Evolutionary conservation across 1,284 basidiomycete genomes (phyloP).

Genomic region (Fomitiporia mediterranea): DNA sequence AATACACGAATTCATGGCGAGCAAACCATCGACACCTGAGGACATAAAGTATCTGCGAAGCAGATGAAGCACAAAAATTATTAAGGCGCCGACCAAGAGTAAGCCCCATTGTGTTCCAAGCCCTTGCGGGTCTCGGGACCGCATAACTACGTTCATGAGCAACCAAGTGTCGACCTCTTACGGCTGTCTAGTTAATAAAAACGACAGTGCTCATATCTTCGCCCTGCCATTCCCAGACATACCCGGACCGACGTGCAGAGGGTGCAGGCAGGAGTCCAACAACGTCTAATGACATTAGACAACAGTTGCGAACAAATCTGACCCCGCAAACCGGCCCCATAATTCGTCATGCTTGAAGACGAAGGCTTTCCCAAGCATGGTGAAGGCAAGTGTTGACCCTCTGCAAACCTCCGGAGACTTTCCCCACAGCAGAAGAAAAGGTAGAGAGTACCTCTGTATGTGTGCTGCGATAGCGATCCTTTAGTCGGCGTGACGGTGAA

Average conservation of each 20-base stretch:
- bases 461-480: slow-evolving; percentile 83
- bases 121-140: slow-evolving; percentile 38
- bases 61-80: slow-evolving; percentile 44
- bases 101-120: slow-evolving; percentile 80
- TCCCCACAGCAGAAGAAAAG: slow-evolving; percentile 67
- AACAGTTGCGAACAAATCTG: slow-evolving; percentile 31
- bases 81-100: slow-evolving; percentile 63
- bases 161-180: slow-evolving; percentile 46
- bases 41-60: slow-evolving; percentile 46
- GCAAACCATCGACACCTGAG: slow-evolving; percentile 12
- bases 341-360: slow-evolving; percentile 57
- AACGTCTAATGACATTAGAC: slow-evolving; percentile 23
- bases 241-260: slow-evolving; percentile 45
- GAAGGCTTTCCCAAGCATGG: slow-evolving; percentile 61
- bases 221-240: slow-evolving; percentile 42
- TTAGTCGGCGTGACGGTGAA: slow-evolving; percentile 45
- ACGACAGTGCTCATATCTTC: slow-evolving; percentile 70
- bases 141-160: slow-evolving; percentile 86
- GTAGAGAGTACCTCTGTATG: slow-evolving; percentile 55
- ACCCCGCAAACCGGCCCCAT: slow-evolving; percentile 44
- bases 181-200: slow-evolving; percentile 36
- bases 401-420: slow-evolving; percentile 84
- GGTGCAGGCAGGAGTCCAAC: slow-evolving; percentile 41
- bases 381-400: slow-evolving; percentile 38
- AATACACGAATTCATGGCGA: neutral